Conservation (phyloP, 2,329 filamentous ascomycete genomes). For the Lasiodiplodia sp. region DNA sequence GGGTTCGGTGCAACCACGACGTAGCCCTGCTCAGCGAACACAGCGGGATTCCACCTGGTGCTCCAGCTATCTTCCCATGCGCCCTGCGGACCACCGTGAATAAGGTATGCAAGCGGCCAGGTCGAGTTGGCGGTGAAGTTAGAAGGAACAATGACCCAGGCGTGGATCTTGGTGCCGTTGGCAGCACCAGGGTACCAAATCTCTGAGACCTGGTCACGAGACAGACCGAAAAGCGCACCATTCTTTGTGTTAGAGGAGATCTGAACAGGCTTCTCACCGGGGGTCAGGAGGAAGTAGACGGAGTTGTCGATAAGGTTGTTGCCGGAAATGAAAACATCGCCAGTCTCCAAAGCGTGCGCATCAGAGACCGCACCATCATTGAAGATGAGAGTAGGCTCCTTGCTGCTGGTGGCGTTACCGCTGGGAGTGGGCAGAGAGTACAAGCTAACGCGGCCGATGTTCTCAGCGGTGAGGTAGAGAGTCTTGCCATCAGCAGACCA, state of each 20-base stretch:
- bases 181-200: constrained; percentile 74
- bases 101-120: constrained; percentile 80
- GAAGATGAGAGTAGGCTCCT: constrained; percentile 20
- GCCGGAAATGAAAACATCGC: constrained; percentile 69
- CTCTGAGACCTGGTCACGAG: constrained; percentile 68
- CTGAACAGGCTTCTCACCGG: constrained; percentile 37
- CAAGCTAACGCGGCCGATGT: constrained; percentile 70
- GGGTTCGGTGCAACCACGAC: constrained; percentile 83
- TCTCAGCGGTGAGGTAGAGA: constrained; percentile 78
- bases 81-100: constrained; percentile 84
- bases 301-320: constrained; percentile 77
- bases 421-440: constrained; percentile 56
- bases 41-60: constrained; percentile 84
- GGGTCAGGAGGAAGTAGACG: constrained; percentile 58
- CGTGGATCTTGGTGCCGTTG: constrained; percentile 68
- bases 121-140: constrained; percentile 73
- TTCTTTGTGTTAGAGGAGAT: constrained; percentile 71
- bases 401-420: constrained; percentile 1
- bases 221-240: constrained; percentile 72
- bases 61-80: constrained; percentile 80
- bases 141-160: constrained; percentile 69
- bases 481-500: constrained; percentile 64
- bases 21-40: constrained; percentile 89
- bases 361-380: constrained; percentile 40
- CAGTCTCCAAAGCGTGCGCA: constrained; percentile 60